Base-by-base conservation (phyloP, 1,284 basidiomycete genomes). In the Meira nashicola region DNA sequence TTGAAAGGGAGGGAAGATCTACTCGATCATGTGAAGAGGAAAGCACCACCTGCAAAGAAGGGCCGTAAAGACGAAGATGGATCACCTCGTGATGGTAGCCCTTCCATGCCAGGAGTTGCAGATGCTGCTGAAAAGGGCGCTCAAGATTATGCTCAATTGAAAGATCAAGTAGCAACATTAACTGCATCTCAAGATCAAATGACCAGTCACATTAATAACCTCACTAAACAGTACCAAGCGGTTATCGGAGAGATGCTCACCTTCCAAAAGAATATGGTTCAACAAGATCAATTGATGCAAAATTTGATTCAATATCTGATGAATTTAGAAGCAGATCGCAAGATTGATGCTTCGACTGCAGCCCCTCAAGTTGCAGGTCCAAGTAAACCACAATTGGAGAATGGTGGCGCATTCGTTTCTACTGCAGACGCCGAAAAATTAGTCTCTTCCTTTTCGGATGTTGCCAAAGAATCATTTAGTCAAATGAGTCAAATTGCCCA, bases 1-100 rank as follows among this genome's bases (percentile, higher is more conserved):
- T 48, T 67, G 11, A 65, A 70, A 10, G 68, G 66, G 2, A 88
- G 89, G 68, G 86, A 90, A 8, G 89, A 92, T 78, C 82, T 89
- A 38, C 85, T 96, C 53, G 92, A 96, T 78, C 90, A 91, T 72
- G 95, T 96, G 64, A 78, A 78, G 65, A 87, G 92, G 67, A 94
- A 94, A 80, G 88, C 89, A 14, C 90, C 90, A 4, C 72, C 49
- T 82, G 64, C 80, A 80, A 57, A 75, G 78, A 57, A 80, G 85
- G 21, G 83, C 84, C 66, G 71, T 21, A 65, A 50, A 44, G 47
- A 17, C 14, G 25, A 40, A 37, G 53, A 47, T 28, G 50, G 23
- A 19, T 39, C 46, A 23, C 44, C 39, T 15, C 48, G 66, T 8
- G 68, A 73, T 50, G 62, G 66, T 2, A 66, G 65, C 28, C 71